Evolutionary conservation across 1,284 basidiomycete species (phyloP), one percentile per base, ranked within the genome.

Genomic region (Inonotus hispidus): DNA sequence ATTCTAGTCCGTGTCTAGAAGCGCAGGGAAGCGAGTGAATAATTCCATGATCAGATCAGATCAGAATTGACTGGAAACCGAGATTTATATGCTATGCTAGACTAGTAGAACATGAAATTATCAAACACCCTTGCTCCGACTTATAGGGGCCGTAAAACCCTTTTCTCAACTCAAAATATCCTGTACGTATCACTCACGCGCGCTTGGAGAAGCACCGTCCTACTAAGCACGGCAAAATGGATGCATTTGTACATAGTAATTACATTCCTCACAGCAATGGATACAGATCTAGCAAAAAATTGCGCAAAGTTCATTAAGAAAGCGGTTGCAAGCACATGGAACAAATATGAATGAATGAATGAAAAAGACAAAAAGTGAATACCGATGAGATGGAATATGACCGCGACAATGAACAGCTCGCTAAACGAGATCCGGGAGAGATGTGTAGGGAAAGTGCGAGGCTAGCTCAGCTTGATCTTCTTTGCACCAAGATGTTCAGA

Each of bases 381-480:
- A 43, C 7, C 16, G 1, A 2, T 43, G 41, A 21, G 19, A 32
- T 32, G 32, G 32, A 32, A 32, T 8, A 4, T 3, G 4, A 8
- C 32, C 32, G 19, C 16, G 16, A 43, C 13, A 43, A 43, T 0
- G 41, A n/a, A 43, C 41, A 21, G 16, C 11, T 7, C 7, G 19
- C 2, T 43, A n/a, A 16, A 16, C 41, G 41, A 43, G 41, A 43
- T 43, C 41, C 16, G 16, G 41, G 13, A 43, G 16, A n/a, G 41
- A 43, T 32, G 8, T 32, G 8, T 4, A 32, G 8, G n/a, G 5
- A n/a, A n/a, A 43, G 16, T n/a, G 11, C 19, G 19, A 21, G 41
- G 41, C 49, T 59, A 59, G 35, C 21, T 43, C 14, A 62, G 41
- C 50, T 62, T 62, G 35, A 43, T 29, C 38, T 62, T 62, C 60